Evolutionary conservation across 1,284 basidiomycete species (phyloP).

Genomic region (Amylostereum areolatum): DNA sequence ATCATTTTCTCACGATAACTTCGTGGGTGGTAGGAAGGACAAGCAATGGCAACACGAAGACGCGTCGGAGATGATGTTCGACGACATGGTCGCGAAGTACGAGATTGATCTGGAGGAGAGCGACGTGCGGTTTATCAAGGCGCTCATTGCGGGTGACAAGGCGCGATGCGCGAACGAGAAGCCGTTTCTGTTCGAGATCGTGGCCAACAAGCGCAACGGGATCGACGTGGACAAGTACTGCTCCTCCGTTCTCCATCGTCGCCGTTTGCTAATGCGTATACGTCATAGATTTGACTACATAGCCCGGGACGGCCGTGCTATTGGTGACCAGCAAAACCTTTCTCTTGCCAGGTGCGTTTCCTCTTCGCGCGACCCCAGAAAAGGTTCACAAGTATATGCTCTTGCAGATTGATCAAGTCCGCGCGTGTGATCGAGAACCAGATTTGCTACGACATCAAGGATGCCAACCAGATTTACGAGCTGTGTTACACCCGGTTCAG

Average conservation of each 20-base stretch:
- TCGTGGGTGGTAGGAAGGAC: constrained; percentile 25
- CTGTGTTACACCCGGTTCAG: constrained; percentile 68
- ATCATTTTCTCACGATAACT: neutral
- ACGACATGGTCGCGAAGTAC: constrained; percentile 49
- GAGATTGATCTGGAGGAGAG: constrained; percentile 25
- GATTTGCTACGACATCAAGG: constrained; percentile 77
- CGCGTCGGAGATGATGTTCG: constrained; percentile 70
- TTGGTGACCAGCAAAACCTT: constrained; percentile 57
- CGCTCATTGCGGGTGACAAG: constrained; percentile 57
- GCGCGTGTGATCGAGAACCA: constrained; percentile 65
- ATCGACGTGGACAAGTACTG: constrained; percentile 77
- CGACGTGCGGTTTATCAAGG: constrained; percentile 58
- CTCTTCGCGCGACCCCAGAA: neutral
- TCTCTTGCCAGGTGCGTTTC: constrained; percentile 41
- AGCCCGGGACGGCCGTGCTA: constrained; percentile 60
- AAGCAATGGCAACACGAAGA: constrained; percentile 62
- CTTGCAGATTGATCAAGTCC: constrained; percentile 56
- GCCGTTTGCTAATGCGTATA: neutral
- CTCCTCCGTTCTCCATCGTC: neutral
- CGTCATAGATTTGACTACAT: constrained; percentile 71
- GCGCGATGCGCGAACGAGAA: constrained; percentile 39
- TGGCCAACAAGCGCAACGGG: constrained; percentile 72
- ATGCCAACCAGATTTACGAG: constrained; percentile 67
- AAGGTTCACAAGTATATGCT: neutral
- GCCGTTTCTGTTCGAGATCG: constrained; percentile 62